Base-by-base conservation (phyloP, 371 early-diverging fungal genomes). In the Mucor irregularis region DNA sequence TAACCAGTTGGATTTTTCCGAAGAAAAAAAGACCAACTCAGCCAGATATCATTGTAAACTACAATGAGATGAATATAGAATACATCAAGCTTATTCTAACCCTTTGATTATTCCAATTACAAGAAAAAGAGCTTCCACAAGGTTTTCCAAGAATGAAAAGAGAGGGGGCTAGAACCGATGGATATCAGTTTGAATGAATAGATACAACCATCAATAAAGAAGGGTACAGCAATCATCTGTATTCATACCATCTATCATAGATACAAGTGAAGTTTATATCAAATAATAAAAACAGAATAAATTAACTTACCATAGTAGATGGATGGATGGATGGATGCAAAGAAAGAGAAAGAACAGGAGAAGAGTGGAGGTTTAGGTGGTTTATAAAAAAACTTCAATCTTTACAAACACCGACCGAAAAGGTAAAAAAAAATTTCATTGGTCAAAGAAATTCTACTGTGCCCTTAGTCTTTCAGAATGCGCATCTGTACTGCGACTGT, bases 1-100 rank as follows among this genome's bases (percentile, higher is more conserved):
- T 60, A 60, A 53, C 54, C 47, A 53, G 48, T 60, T 45, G 47
- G 37, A 53, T 44, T 33, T 39, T 57, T 53, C 44, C 52, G 42
- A 44, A 42, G 43, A 57, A 49, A 49, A 40, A 57, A 35, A 51
- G 51, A 51, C 51, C 58, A 57, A 42, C 50, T 49, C 50, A 56
- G 57, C 57, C 57, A 56, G 57, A 49, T 48, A 28, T 29, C 33
- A 48, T 47, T 38, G 45, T 49, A 39, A 11, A 37, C 17, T 38
- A 51, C 51, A 26, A 51, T n/a, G 19, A 43, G 44, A 13, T 51
- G 31, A 38, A n/a, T n/a, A n/a, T 25, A 42, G 22, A 19, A 53
- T 53, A 42, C 43, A 53, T 53, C 53, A 53, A 53, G 43, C 40
- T n/a, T n/a, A n/a, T n/a, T n/a, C n/a, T n/a, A n/a, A n/a, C n/a